These are phyloP conservation scores for Meira nashicola DNA, from an alignment of 1,284 basidiomycete genomes.

Conservation along the genomic window DNA sequence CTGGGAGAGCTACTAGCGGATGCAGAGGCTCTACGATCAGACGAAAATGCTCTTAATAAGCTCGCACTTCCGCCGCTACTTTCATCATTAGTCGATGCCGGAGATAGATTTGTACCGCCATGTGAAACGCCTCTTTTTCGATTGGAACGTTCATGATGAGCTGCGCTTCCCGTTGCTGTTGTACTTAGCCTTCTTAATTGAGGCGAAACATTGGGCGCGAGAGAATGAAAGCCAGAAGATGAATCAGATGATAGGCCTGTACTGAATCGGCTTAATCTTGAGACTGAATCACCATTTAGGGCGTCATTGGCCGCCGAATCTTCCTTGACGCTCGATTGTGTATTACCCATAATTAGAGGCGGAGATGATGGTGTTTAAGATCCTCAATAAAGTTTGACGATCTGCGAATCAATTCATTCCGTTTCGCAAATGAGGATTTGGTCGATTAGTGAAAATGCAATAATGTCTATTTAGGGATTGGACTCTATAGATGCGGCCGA, in stretches of 20 bases:
- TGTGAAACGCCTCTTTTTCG: not conserved
- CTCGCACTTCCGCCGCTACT: not conserved
- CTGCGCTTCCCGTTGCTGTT: constrained; percentile 1
- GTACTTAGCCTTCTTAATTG: not conserved
- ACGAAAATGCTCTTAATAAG: not conserved
- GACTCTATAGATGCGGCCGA: too few species aligned
- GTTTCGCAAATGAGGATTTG: too few species aligned
- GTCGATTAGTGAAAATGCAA: too few species aligned
- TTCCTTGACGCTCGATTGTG: not conserved
- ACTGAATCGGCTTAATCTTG: not conserved
- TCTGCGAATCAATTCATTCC: too few species aligned
- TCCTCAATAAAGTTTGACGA: too few species aligned
- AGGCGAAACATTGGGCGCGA: not conserved
- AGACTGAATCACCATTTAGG: not conserved
- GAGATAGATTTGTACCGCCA: not conserved
- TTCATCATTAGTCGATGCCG: not conserved
- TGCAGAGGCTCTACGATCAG: not conserved
- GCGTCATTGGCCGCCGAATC: not conserved
- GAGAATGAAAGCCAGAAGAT: not conserved
- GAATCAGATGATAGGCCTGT: not conserved
- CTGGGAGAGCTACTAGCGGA: not conserved
- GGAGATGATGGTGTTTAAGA: too few species aligned
- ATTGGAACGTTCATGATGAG: not conserved
- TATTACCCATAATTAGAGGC: not conserved
- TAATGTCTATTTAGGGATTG: too few species aligned